phyloP scores from a whole-genome alignment of 2,329 filamentous ascomycete species.

The Juglanconis oblonga region DNA sequence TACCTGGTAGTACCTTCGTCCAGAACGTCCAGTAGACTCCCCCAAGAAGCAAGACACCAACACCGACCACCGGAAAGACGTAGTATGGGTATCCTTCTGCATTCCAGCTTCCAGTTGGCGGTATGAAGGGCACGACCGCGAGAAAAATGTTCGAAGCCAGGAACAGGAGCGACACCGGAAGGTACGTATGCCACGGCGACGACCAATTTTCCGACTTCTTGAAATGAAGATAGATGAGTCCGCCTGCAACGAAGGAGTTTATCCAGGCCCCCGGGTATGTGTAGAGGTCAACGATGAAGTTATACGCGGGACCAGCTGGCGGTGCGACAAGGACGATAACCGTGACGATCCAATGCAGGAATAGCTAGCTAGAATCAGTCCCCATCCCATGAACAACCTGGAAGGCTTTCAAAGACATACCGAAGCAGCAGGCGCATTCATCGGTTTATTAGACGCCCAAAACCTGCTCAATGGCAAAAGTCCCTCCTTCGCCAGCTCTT shows the following conservation, averaged over 20 bases:
- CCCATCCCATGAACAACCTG: not conserved
- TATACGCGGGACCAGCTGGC: constrained; percentile 66
- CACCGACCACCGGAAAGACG: constrained; percentile 53
- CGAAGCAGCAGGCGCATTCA: constrained; percentile 57
- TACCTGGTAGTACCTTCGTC: constrained; percentile 46
- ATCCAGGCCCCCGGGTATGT: constrained; percentile 54
- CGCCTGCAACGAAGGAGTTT: constrained; percentile 48
- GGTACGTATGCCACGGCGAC: constrained; percentile 49
- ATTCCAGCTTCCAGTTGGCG: constrained; percentile 45
- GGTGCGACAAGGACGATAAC: constrained; percentile 64
- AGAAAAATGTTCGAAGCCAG: constrained; percentile 51
- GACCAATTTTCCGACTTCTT: constrained; percentile 50
- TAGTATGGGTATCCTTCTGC: constrained; percentile 54
- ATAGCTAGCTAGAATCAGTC: constrained; percentile 32
- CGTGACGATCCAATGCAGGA: constrained; percentile 65
- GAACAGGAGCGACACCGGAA: constrained; percentile 47
- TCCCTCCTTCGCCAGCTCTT: constrained; percentile 69
- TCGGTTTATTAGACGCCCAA: constrained; percentile 67
- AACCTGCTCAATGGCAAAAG: constrained; percentile 63
- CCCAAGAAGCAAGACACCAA: constrained; percentile 49
- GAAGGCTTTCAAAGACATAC: constrained; percentile 16
- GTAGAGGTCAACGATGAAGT: constrained; percentile 60
- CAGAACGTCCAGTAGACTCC: constrained; percentile 51
- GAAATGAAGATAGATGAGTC: constrained; percentile 50
- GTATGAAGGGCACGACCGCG: constrained; percentile 52